Evolutionary conservation across 208 protist species (phyloP).

Genomic region (Acanthamoeba rhysodes): DNA sequence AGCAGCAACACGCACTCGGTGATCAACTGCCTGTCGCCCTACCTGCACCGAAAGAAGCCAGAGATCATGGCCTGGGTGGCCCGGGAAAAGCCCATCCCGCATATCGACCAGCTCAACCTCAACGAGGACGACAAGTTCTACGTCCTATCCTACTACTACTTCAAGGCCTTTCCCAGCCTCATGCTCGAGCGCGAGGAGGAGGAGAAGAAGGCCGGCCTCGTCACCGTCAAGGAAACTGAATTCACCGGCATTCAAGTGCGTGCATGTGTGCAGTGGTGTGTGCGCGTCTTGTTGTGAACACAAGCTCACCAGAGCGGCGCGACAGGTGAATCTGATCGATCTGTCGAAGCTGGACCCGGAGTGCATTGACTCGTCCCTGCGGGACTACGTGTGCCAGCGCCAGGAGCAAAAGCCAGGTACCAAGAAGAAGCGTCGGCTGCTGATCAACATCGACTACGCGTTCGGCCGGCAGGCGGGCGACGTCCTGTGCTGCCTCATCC

Average conservation of each 20-base stretch:
- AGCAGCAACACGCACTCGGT: conserved; percentile 95
- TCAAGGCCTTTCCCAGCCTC: background rate
- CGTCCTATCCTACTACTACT: conserved; percentile 46
- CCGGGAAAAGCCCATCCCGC: background rate
- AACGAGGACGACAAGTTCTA: conserved; percentile 71
- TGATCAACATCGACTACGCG: conserved; percentile 95
- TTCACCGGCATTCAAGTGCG: conserved; percentile 37
- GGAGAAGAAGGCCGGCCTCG: background rate
- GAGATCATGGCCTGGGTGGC: conserved; percentile 70
- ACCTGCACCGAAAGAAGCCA: conserved; percentile 7
- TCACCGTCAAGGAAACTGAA: conserved; percentile 41
- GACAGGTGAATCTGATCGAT: conserved; percentile 44
- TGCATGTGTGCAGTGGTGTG: background rate
- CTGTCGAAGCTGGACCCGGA: conserved; percentile 3
- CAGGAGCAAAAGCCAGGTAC: background rate
- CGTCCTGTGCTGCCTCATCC: conserved; percentile 92
- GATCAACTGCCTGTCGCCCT: conserved; percentile 91
- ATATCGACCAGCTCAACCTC: conserved; percentile 14
- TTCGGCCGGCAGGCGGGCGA: conserved; percentile 94
- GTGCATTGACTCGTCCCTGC: conserved; percentile 33
- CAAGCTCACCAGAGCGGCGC: background rate
- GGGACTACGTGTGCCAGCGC: background rate
- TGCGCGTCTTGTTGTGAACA: too few species aligned
- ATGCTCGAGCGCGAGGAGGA: background rate
- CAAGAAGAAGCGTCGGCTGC: conserved; percentile 87